These are phyloP conservation scores for Emergomyces africanus DNA, from an alignment of 2,329 filamentous ascomycete genomes.

Conservation along the genomic window DNA sequence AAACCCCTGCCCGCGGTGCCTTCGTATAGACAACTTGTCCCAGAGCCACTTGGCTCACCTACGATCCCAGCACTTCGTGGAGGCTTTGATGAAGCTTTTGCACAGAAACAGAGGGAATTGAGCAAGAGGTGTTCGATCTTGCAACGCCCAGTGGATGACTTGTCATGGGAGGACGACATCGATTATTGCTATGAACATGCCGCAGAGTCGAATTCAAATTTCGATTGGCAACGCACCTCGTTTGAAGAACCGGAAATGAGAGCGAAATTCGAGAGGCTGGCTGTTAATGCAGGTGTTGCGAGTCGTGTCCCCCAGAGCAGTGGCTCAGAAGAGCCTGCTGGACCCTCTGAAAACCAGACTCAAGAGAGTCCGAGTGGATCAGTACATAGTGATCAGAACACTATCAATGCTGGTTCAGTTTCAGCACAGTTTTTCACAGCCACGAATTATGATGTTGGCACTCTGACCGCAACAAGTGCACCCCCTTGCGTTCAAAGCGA, in stretches of 20 bases:
- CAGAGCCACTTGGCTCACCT: conserved; percentile 33
- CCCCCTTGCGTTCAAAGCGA: background rate
- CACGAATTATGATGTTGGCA: background rate
- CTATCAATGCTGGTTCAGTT: background rate
- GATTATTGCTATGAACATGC: conserved; percentile 51
- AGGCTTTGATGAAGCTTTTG: conserved; percentile 9
- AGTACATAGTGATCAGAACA: background rate
- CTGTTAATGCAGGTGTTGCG: conserved; percentile 5
- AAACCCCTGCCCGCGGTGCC: conserved; percentile 1
- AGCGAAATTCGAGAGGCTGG: conserved; percentile 10
- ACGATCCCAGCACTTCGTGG: conserved; percentile 17
- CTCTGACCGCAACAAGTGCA: background rate
- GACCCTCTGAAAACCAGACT: background rate
- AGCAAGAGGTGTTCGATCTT: background rate
- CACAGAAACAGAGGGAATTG: conserved; percentile 5
- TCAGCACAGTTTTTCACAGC: background rate
- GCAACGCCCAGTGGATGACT: conserved; percentile 5
- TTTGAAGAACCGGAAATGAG: conserved; percentile 19
- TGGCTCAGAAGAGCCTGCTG: background rate
- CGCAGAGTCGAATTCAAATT: conserved; percentile 47
- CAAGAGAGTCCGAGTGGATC: background rate
- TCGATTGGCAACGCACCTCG: conserved; percentile 40
- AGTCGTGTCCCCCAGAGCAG: conserved; percentile 7
- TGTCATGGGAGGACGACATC: conserved; percentile 49
- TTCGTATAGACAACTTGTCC: background rate